phyloP scores from a whole-genome alignment of 2,329 filamentous ascomycete species.

The Davidsoniella neocaledoniae region DNA sequence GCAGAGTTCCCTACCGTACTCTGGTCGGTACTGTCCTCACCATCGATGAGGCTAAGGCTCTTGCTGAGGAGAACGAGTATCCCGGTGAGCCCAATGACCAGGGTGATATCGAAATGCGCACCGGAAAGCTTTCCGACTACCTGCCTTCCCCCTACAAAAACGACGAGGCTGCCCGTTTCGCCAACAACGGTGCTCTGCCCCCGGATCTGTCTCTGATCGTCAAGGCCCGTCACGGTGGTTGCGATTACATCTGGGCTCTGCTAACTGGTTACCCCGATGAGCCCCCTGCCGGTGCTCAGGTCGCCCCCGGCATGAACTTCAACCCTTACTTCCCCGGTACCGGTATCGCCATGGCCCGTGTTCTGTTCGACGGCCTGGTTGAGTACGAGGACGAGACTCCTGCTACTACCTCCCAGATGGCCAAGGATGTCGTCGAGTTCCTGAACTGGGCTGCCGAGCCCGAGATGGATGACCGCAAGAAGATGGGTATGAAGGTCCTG shows the following conservation, averaged over 20 bases:
- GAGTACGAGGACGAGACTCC: conserved; percentile 96
- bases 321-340: conserved; percentile 99
- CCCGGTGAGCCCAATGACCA: conserved; percentile 95
- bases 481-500: conserved; percentile 96
- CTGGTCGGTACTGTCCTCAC: conserved; percentile 87
- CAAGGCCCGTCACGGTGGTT: conserved; percentile 95
- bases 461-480: conserved; percentile 98
- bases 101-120: conserved; percentile 95
- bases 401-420: conserved; percentile 95
- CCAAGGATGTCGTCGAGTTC: conserved; percentile 98
- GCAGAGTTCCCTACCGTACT: conserved; percentile 80
- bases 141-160: conserved; percentile 93
- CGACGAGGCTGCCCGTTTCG: conserved; percentile 92
- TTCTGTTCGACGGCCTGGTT: conserved; percentile 90
- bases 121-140: conserved; percentile 97
- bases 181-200: conserved; percentile 95
- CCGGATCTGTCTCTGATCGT: conserved; percentile 95
- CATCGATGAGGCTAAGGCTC: conserved; percentile 90
- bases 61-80: conserved; percentile 98
- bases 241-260: conserved; percentile 95
- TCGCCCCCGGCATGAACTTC: conserved; percentile 91
- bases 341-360: conserved; percentile 96
- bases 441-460: conserved; percentile 98
- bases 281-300: conserved; percentile 70
- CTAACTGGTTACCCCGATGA: conserved; percentile 97